A percentile compares a stretch with the other conserved stretches of the same genome.
Evolutionary conservation across 106 monocot genomes (phyloP).

Genomic region (Dendrobium catenatum): DNA sequence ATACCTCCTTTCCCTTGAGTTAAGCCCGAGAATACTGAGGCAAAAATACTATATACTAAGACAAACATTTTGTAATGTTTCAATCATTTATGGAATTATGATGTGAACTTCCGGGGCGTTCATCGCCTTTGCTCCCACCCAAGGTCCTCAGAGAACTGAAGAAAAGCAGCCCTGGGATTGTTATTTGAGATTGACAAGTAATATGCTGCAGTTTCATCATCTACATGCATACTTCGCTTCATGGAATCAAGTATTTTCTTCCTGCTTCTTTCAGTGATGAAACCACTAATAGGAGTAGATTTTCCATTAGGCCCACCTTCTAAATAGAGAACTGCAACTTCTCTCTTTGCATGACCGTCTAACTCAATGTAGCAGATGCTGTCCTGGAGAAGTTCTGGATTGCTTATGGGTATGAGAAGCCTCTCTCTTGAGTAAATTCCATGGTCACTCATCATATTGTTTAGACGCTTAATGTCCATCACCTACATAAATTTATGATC

Average conservation of each 20-base stretch:
- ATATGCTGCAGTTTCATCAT: conserved; percentile 76
- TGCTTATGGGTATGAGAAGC: conserved; percentile 74
- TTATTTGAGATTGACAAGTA: conserved; percentile 73
- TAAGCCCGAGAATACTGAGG: too few relatives aligned
- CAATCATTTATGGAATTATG: neutral
- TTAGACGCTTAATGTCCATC: conserved; percentile 84
- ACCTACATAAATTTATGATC: conserved; percentile 31
- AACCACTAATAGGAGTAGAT: neutral
- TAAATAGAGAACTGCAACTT: conserved; percentile 83
- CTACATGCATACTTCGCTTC: conserved; percentile 4
- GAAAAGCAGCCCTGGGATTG: conserved; percentile 70
- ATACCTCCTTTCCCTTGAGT: neutral
- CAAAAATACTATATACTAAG: neutral
- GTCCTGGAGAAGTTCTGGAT: conserved; percentile 42
- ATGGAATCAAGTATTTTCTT: conserved; percentile 3
- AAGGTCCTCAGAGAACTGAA: conserved; percentile 68
- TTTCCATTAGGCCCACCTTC: conserved; percentile 11
- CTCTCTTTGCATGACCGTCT: conserved; percentile 73
- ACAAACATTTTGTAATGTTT: neutral
- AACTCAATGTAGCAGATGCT: conserved; percentile 78
- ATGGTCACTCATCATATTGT: conserved; percentile 98
- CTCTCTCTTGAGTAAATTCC: conserved; percentile 87
- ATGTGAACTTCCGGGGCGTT: neutral
- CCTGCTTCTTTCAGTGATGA: conserved; percentile 1
- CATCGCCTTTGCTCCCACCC: conserved; percentile 46